Percentiles rank a stretch among this genome's conserved stretches.
These are phyloP conservation scores for Scedosporium dehoogii DNA, from an alignment of 2,329 filamentous ascomycete species.

Conservation along the genomic window DNA sequence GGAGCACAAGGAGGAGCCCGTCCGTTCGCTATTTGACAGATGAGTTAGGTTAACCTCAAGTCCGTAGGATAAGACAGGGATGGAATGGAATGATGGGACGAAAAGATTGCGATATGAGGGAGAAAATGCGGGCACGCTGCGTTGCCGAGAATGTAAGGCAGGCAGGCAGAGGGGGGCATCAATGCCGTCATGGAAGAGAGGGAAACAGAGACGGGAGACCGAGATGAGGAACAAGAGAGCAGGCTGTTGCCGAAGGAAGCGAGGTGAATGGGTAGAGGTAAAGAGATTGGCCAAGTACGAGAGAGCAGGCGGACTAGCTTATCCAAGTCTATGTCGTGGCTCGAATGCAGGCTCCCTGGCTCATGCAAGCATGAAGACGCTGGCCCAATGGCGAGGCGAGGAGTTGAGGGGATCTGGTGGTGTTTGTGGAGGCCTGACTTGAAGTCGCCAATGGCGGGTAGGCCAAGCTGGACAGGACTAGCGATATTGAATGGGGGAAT, in stretches of 20 bases:
- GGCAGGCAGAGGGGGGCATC: background rate
- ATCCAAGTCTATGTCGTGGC: constrained; percentile 26
- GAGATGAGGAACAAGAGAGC: background rate
- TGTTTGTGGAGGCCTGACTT: constrained; percentile 9
- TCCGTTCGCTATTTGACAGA: background rate
- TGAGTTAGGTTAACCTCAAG: background rate
- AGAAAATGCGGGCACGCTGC: background rate
- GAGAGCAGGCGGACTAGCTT: background rate
- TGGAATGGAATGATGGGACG: background rate
- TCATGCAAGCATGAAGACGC: constrained; percentile 11
- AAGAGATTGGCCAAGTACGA: background rate
- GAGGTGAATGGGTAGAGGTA: background rate
- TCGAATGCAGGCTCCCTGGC: constrained; percentile 26
- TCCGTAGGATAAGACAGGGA: background rate
- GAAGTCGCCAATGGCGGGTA: constrained; percentile 14
- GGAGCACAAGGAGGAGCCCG: background rate
- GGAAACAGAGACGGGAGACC: background rate
- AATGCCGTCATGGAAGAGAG: background rate
- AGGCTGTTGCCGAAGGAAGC: background rate
- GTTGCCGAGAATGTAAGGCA: background rate
- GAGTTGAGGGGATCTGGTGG: constrained; percentile 4
- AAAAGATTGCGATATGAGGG: background rate
- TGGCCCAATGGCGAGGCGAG: constrained; percentile 11
- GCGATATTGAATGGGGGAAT: constrained; percentile 5
- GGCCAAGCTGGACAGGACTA: constrained; percentile 7